phyloP scores from a whole-genome alignment of 495 filamentous ascomycete genomes.

The Podospora didyma region DNA sequence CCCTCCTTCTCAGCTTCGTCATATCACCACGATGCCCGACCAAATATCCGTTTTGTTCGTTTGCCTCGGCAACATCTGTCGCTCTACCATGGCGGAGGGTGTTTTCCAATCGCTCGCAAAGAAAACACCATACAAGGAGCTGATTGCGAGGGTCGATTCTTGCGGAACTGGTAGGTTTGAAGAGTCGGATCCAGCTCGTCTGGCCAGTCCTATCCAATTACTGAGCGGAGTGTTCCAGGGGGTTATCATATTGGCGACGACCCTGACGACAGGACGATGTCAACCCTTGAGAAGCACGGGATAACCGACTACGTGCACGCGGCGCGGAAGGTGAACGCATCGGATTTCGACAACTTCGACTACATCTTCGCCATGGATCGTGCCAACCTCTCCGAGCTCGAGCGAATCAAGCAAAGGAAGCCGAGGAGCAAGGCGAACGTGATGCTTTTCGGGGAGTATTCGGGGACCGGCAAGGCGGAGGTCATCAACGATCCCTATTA shows the following conservation, averaged over 20 bases:
- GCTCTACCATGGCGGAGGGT: constrained; percentile 92
- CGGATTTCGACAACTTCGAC: constrained; percentile 78
- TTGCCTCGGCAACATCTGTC: constrained; percentile 95
- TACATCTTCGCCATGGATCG: constrained; percentile 95
- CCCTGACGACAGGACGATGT: constrained; percentile 82
- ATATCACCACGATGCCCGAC: constrained; percentile 17
- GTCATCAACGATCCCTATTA: constrained; percentile 95
- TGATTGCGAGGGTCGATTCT: constrained; percentile 73
- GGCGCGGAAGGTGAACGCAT: constrained; percentile 56
- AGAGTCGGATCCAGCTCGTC: too few species aligned
- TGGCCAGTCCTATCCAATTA: not conserved
- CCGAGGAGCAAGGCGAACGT: constrained; percentile 55
- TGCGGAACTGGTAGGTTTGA: constrained; percentile 60
- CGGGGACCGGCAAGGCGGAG: constrained; percentile 57
- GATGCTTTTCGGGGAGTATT: constrained; percentile 83
- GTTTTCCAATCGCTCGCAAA: constrained; percentile 74
- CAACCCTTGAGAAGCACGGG: constrained; percentile 67
- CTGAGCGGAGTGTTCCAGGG: constrained; percentile 30
- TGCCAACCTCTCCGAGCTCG: constrained; percentile 70
- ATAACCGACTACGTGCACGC: constrained; percentile 73
- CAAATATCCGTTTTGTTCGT: constrained; percentile 84
- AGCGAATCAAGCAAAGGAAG: constrained; percentile 52
- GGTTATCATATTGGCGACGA: constrained; percentile 72
- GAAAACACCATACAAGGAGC: constrained; percentile 47
- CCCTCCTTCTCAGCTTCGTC: not conserved